Evolutionary conservation across 2,329 filamentous ascomycete species (phyloP).

Genomic region (Periconia macrospinosa): DNA sequence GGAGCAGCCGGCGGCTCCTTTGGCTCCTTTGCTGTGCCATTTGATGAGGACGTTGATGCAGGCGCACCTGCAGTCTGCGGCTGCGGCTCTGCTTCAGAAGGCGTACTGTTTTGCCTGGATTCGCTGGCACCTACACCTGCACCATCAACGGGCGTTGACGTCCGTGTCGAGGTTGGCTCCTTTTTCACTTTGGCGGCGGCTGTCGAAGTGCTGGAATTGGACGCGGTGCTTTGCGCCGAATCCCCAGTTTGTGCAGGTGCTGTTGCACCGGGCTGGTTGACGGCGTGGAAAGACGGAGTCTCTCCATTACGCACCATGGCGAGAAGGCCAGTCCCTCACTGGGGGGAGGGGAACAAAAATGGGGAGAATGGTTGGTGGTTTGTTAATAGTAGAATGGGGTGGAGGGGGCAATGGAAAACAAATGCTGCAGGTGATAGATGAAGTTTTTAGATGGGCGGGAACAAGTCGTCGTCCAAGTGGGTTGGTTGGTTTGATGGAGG

Average conservation of each 20-base stretch:
- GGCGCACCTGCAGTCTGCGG: slow-evolving; percentile 31
- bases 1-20: slow-evolving; percentile 50
- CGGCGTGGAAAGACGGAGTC: slow-evolving; percentile 31
- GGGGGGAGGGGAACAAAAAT: slow-evolving; percentile 18
- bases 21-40: slow-evolving; percentile 36
- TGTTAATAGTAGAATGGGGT: background rate
- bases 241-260: slow-evolving; percentile 4
- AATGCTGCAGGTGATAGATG: background rate
- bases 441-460: slow-evolving; percentile 8
- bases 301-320: slow-evolving; percentile 40
- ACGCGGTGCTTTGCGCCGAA: slow-evolving; percentile 30
- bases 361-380: background rate
- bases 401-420: slow-evolving; percentile 1
- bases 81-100: slow-evolving; percentile 29
- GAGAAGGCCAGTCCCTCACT: slow-evolving; percentile 23
- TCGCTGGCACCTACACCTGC: slow-evolving; percentile 16
- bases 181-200: slow-evolving; percentile 32
- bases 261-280: slow-evolving; percentile 28
- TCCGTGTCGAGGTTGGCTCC: slow-evolving; percentile 38
- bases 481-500: too few relatives aligned
- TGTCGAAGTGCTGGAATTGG: slow-evolving; percentile 27
- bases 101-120: slow-evolving; percentile 28
- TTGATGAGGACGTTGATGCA: slow-evolving; percentile 32
- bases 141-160: slow-evolving; percentile 34
- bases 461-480: slow-evolving; percentile 24